Conservation (phyloP, 495 filamentous ascomycete species). For the Daldinia caldariorum region DNA sequence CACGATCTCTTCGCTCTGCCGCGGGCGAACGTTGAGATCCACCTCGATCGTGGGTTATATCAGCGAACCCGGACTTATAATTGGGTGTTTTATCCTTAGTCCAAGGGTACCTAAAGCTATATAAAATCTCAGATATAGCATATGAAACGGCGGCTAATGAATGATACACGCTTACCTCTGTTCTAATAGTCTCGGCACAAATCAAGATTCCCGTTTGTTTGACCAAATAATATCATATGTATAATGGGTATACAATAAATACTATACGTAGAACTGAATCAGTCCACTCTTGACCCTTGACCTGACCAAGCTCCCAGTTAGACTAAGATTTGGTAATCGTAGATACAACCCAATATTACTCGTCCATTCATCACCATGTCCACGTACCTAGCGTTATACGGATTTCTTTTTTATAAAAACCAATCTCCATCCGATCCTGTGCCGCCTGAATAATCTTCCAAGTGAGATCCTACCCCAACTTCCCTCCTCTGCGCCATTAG, state of each 20-base stretch:
- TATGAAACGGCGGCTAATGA: too few relatives aligned
- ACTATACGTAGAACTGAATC: constrained; percentile 4
- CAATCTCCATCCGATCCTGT: background rate
- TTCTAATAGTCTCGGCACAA: background rate
- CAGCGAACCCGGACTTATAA: background rate
- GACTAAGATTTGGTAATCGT: background rate
- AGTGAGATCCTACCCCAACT: constrained; percentile 4
- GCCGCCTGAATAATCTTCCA: background rate
- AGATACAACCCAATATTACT: constrained; percentile 1
- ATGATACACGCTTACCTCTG: too few relatives aligned
- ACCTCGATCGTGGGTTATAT: background rate
- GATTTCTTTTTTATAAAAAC: constrained; percentile 8
- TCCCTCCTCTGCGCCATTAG: constrained; percentile 4
- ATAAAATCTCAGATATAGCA: background rate
- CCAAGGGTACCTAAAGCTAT: background rate
- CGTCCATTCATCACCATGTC: constrained; percentile 21
- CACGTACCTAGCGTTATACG: constrained; percentile 19
- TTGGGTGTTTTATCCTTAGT: background rate
- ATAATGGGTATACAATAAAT: background rate
- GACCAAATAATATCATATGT: background rate
- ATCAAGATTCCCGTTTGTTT: background rate
- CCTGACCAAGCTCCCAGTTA: background rate
- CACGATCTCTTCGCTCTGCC: background rate
- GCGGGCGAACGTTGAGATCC: background rate
- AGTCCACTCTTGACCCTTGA: background rate